Base-by-base conservation (phyloP, 306 rosid species). In the Castanospermum australe region DNA sequence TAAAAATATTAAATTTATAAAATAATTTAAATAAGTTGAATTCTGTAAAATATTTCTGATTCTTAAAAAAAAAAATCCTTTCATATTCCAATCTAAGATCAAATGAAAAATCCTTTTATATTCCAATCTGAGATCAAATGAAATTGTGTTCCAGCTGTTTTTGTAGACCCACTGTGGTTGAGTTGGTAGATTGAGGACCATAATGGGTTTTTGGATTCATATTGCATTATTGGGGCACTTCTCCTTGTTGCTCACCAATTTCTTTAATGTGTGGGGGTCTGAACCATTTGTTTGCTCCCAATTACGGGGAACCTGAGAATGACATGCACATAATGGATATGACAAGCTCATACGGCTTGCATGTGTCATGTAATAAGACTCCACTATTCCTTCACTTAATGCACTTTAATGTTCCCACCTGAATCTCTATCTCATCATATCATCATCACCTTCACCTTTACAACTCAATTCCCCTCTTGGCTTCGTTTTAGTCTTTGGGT, bases 261-360 rank as follows among this genome's bases (percentile, higher is more conserved):
- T 75, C 78, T 64, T 74, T 65, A n/a, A n/a, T 73, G 63, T 51
- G 30, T 88, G 22, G 91, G 86, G 72, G 48, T 70, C 41, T 81
- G 84, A 80, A 81, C 83, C 73, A 32, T 39, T 75, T 74, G 73
- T 83, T 83, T 83, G 39, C 66, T 74, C 76, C 68, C 72, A 78
- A 12, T 68, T 63, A 77, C 39, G 48, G 76, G 78, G 18, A 76
- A 71, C 7, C 54, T 59, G 89, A 88, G 82, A 69, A 81, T 70
- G 91, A 88, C 89, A 44, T 75, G 63, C 84, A 56, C 21, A 45
- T 38, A 61, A 15, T 66, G 65, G 17, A 30, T 28, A 77, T 75
- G 79, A 67, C 87, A 82, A 73, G 32, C 71, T 48, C 77, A 71
- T 59, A 79, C 56, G 67, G 35, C 56, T 61, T 77, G 45, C 84